phyloP scores from a whole-genome alignment of 257 asterid genomes.

The Coffea eugenioides region DNA sequence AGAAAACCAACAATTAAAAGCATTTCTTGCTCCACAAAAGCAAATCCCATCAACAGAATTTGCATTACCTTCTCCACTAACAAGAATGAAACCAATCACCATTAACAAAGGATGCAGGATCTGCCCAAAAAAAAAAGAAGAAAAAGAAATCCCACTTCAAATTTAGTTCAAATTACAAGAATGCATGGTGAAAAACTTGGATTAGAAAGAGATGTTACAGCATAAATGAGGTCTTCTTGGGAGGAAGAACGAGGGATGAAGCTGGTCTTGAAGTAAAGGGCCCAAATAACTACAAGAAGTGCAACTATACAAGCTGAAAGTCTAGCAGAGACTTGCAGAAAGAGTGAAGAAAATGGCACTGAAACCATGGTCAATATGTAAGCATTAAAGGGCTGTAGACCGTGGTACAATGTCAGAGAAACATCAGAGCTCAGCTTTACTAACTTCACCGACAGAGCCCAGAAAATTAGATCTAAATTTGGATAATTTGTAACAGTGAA shows the following conservation, averaged over 20 bases:
- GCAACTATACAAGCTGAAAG: slow-evolving; percentile 64
- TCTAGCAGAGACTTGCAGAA: slow-evolving; percentile 55
- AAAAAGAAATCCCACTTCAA: not conserved
- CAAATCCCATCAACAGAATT: slow-evolving; percentile 11
- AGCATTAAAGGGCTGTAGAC: not conserved
- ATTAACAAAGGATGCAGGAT: slow-evolving; percentile 81
- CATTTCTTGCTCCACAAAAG: not conserved
- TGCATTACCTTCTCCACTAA: slow-evolving; percentile 83
- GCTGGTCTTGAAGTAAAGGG: slow-evolving; percentile 64
- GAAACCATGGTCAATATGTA: slow-evolving; percentile 40
- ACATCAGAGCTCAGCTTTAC: slow-evolving; percentile 7
- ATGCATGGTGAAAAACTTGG: slow-evolving; percentile 8
- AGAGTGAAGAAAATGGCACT: slow-evolving; percentile 30
- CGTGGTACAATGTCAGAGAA: not conserved
- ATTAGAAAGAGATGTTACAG: slow-evolving; percentile 33
- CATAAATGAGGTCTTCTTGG: slow-evolving; percentile 59
- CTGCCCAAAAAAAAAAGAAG: slow-evolving; percentile 34
- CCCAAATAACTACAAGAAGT: slow-evolving; percentile 67
- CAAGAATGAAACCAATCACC: slow-evolving; percentile 87
- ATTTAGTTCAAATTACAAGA: not conserved
- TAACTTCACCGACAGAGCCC: slow-evolving; percentile 22
- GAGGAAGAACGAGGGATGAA: slow-evolving; percentile 56
- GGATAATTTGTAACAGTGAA: not conserved
- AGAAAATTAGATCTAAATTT: not conserved
- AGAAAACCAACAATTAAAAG: not conserved